phyloP scores from a whole-genome alignment of 768 basidiomycete genomes.

The Xanthoconium purpureum region DNA sequence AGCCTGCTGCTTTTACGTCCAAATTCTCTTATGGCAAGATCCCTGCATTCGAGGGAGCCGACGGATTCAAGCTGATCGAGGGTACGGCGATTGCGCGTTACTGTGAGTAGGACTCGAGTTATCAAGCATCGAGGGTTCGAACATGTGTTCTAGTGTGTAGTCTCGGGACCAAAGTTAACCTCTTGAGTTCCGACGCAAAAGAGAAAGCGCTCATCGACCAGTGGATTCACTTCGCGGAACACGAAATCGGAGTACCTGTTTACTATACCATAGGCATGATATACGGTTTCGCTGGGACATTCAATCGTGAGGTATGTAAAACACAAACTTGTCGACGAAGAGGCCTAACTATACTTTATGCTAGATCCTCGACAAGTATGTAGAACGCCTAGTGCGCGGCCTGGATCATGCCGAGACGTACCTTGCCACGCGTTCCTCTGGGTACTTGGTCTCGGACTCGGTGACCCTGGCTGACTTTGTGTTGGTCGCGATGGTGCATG shows the following conservation, averaged over 20 bases:
- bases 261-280: background rate
- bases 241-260: slow-evolving; percentile 3
- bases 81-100: slow-evolving; percentile 18
- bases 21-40: slow-evolving; percentile 13
- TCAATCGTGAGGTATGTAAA: slow-evolving; percentile 7
- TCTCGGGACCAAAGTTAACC: slow-evolving; percentile 7
- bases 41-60: slow-evolving; percentile 15
- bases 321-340: background rate
- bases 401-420: slow-evolving; percentile 13
- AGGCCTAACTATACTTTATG: no score
- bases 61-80: slow-evolving; percentile 19
- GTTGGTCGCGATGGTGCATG: slow-evolving; percentile 1
- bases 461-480: slow-evolving; percentile 20
- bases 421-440: slow-evolving; percentile 10
- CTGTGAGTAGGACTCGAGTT: slow-evolving; percentile 2
- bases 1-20: no score
- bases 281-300: background rate
- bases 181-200: slow-evolving; percentile 12
- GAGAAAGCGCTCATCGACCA: slow-evolving; percentile 16
- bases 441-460: slow-evolving; percentile 12
- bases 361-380: background rate
- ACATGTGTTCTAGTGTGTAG: slow-evolving; percentile 7
- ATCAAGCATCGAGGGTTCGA: no score
- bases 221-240: slow-evolving; percentile 20
- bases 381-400: slow-evolving; percentile 4